Evolutionary conservation across 192 early-diverging fungal genomes (phyloP).

Genomic region (Backusella luteola): DNA sequence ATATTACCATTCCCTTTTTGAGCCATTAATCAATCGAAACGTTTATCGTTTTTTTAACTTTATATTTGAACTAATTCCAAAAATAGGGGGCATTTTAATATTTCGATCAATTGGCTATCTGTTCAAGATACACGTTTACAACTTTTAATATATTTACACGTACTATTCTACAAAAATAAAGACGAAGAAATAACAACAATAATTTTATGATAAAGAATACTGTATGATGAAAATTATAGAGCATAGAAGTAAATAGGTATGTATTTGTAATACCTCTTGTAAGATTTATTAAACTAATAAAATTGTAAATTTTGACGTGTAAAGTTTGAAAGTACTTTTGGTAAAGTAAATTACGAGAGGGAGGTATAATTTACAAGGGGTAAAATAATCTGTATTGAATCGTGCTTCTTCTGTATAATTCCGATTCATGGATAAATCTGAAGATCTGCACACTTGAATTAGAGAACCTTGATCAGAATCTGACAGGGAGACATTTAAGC

Average conservation of each 20-base stretch:
- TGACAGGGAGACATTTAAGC: background rate
- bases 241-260: background rate
- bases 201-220: background rate
- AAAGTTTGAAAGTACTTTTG: background rate
- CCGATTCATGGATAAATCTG: background rate
- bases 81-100: background rate
- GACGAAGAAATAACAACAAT: background rate
- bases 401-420: background rate
- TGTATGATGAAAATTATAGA: background rate
- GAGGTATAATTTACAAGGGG: background rate
- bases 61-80: background rate
- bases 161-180: background rate
- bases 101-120: background rate
- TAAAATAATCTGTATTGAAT: background rate
- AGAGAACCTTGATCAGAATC: background rate
- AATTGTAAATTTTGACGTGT: background rate
- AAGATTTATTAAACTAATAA: background rate
- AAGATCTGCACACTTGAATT: background rate
- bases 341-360: background rate
- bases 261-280: background rate
- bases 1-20: background rate
- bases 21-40: background rate
- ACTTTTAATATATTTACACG: background rate
- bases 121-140: background rate
- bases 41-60: background rate